These are phyloP conservation scores for Xylariaceae sp. DNA, from an alignment of 2,329 filamentous ascomycete species.

Conservation along the genomic window DNA sequence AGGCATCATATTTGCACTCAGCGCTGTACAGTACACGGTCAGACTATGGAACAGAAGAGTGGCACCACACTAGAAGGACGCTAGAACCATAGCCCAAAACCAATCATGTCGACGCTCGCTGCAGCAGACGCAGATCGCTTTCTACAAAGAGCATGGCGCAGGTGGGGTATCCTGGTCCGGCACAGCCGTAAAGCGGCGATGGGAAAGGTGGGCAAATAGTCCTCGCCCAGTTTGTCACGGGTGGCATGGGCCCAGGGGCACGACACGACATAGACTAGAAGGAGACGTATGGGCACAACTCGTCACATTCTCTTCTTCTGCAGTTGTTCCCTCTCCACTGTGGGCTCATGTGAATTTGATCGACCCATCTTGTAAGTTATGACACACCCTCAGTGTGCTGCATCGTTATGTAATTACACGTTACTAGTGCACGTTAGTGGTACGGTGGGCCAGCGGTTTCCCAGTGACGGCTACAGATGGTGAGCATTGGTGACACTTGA, in stretches of 20 bases:
- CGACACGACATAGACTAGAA: background rate
- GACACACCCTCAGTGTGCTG: too few relatives aligned
- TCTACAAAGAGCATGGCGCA: constrained; percentile 13
- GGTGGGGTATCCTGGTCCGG: constrained; percentile 15
- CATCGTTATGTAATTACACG: too few relatives aligned
- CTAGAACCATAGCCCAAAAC: constrained; percentile 30
- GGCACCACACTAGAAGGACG: constrained; percentile 33
- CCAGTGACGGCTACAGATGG: too few relatives aligned
- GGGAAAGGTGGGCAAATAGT: constrained; percentile 1
- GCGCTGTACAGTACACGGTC: background rate
- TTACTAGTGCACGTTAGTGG: too few relatives aligned
- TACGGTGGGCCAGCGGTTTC: too few relatives aligned
- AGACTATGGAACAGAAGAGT: constrained; percentile 3
- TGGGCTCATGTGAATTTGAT: too few relatives aligned
- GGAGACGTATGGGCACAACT: background rate
- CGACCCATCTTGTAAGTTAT: too few relatives aligned
- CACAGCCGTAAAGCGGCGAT: constrained; percentile 26
- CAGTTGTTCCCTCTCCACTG: too few relatives aligned
- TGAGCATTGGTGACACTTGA: too few relatives aligned
- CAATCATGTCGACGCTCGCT: constrained; percentile 22
- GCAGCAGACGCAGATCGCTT: constrained; percentile 21
- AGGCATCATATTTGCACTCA: too few relatives aligned
- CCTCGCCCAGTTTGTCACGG: too few relatives aligned
- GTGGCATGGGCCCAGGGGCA: too few relatives aligned
- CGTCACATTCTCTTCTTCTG: background rate